These are phyloP conservation scores for Russula vinacea DNA, from an alignment of 768 basidiomycete genomes.

Conservation along the genomic window DNA sequence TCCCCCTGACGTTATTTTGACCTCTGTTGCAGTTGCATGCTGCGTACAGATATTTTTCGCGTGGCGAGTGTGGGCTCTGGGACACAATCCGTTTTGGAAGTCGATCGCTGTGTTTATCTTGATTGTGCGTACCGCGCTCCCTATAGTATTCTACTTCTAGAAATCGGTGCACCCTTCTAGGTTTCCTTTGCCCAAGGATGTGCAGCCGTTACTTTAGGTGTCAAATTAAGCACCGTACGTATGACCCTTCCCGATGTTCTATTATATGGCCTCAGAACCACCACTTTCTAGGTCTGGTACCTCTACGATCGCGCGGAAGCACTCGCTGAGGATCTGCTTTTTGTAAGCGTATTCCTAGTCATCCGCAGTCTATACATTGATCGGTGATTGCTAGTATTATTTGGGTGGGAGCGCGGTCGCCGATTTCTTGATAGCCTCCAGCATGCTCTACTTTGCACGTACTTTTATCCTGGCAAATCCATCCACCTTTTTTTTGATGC, in stretches of 20 bases:
- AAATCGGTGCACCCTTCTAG: background rate
- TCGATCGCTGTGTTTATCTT: background rate
- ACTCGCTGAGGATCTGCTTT: background rate
- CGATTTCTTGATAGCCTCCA: slow-evolving; percentile 4
- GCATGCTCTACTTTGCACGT: slow-evolving; percentile 18
- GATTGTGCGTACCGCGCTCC: background rate
- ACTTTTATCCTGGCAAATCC: background rate
- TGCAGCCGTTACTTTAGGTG: background rate
- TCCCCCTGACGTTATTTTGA: background rate
- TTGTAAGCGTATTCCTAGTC: background rate
- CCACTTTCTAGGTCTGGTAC: background rate
- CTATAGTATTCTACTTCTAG: background rate
- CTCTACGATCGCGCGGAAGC: background rate
- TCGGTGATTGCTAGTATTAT: background rate
- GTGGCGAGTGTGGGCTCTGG: slow-evolving; percentile 4
- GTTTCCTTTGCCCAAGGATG: background rate
- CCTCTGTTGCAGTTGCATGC: background rate
- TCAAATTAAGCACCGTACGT: background rate
- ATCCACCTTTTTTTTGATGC: background rate
- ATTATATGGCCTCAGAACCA: background rate
- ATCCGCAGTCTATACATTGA: background rate
- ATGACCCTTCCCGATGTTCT: background rate
- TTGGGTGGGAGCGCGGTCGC: background rate
- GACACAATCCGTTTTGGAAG: slow-evolving; percentile 6
- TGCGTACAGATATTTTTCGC: slow-evolving; percentile 19